Conservation (phyloP, 805 yeast genomes). For the Myxozyma nipponensis region DNA sequence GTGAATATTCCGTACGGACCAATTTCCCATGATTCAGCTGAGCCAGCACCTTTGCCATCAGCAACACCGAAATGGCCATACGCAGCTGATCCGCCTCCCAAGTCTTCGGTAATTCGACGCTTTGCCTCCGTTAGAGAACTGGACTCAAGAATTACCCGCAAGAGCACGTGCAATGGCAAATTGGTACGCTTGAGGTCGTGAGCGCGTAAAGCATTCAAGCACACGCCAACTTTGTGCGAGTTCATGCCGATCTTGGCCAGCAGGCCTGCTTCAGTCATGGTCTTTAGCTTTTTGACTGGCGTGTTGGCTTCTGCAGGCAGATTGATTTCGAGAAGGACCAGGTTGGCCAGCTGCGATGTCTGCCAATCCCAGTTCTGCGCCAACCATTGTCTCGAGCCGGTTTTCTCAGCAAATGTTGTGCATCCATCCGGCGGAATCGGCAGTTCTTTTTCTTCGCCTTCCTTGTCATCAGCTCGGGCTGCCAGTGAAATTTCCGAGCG, state of each 20-base stretch:
- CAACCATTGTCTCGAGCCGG: slow-evolving; percentile 31
- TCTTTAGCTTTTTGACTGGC: slow-evolving; percentile 29
- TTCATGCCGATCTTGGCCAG: slow-evolving; percentile 40
- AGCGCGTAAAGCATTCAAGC: slow-evolving; percentile 38
- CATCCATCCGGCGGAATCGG: slow-evolving; percentile 40
- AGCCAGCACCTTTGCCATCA: slow-evolving; percentile 16
- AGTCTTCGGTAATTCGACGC: slow-evolving; percentile 3
- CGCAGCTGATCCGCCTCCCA: slow-evolving; percentile 23
- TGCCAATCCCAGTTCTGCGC: slow-evolving; percentile 47
- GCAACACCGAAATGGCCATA: slow-evolving; percentile 28
- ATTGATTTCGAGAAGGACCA: slow-evolving; percentile 34
- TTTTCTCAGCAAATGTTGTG: slow-evolving; percentile 36
- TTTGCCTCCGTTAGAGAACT: slow-evolving; percentile 30
- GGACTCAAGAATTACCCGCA: slow-evolving; percentile 38
- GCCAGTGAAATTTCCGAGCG: slow-evolving; percentile 42
- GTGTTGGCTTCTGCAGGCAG: slow-evolving; percentile 14
- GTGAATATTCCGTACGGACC: slow-evolving; percentile 23
- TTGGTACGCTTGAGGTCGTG: slow-evolving; percentile 33
- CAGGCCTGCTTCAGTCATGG: slow-evolving; percentile 40
- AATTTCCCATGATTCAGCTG: slow-evolving; percentile 24
- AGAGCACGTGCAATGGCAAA: slow-evolving; percentile 41
- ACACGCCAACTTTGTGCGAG: slow-evolving; percentile 36
- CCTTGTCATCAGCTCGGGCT: slow-evolving; percentile 8
- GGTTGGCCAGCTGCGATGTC: slow-evolving; percentile 31
- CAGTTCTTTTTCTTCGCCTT: slow-evolving; percentile 7